A percentile compares a stretch with the other conserved stretches of the same genome.
Conservation (phyloP, 2,329 filamentous ascomycete genomes). For the Madurella fahalii region DNA sequence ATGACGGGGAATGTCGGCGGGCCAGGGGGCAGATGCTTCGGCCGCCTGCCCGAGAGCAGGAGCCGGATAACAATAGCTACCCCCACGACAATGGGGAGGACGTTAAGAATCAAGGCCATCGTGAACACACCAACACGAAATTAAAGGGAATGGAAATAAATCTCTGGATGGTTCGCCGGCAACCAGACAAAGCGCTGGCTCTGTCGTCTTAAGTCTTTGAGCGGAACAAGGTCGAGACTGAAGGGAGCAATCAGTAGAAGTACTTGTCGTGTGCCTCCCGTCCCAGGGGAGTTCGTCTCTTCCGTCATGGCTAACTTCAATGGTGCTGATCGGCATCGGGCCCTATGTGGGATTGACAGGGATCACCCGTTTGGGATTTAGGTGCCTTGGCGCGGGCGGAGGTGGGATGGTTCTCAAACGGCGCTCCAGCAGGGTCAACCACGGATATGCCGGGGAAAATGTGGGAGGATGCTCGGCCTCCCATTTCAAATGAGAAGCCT, state of each 20-base stretch:
- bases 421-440: not conserved
- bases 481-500: not conserved
- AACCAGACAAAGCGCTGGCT: too few relatives aligned
- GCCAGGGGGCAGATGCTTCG: constrained; percentile 27
- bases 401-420: constrained; percentile 22
- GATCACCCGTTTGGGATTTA: not conserved
- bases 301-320: too few relatives aligned
- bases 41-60: constrained; percentile 21
- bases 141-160: not conserved
- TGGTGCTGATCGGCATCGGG: constrained; percentile 8
- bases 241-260: too few relatives aligned
- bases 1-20: constrained; percentile 28
- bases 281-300: too few relatives aligned
- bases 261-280: too few relatives aligned
- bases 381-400: constrained; percentile 19
- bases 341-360: constrained; percentile 17
- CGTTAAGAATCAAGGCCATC: constrained; percentile 19
- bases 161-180: not conserved
- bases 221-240: too few relatives aligned
- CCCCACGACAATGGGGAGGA: constrained; percentile 19
- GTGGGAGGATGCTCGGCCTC: constrained; percentile 6
- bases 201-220: not conserved
- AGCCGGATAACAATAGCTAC: constrained; percentile 22
- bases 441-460: constrained; percentile 16
- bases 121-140: not conserved